Base-by-base conservation (phyloP, 1,139 yeast genomes). In the Taphrina flavorubra region DNA sequence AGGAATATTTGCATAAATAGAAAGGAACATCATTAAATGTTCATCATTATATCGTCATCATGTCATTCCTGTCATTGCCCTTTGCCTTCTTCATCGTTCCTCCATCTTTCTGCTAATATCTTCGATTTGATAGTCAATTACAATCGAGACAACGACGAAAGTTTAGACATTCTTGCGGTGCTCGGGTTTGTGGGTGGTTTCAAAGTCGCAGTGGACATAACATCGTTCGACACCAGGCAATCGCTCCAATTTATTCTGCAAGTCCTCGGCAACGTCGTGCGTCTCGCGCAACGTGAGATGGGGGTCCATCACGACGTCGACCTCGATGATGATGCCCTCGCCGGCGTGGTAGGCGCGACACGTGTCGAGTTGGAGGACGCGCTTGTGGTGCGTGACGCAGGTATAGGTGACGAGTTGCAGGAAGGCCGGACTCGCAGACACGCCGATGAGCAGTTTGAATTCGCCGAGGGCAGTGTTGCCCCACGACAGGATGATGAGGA, bases 191-290 rank as follows among this genome's bases (percentile, higher is more conserved):
- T 71, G 73, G 11, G 60, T 60, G 20, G 73, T 69, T 42, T 71
- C 73, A 58, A 64, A 71, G 69, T 71, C 73, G 51, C 70, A 67
- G 42, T 71, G 73, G 39, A 71, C 73, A 57, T 59, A 71, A 7
- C 73, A 72, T n/a, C 73, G 57, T 67, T 71, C 73, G 36, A 71
- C 72, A 36, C 70, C 71, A 11, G 73, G 73, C 51, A 71, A 60
- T 11, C 70, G 40, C 53, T 71, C 73, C 39, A 71, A 53, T 60
- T 71, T 71, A 39, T 62, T 61, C 51, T 71, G 73, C 39, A 71
- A 68, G n/a, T 40, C 69, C 46, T 71, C 73, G 11, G 72, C 71
- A 25, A 71, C 70, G 39, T 71, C 72, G 51, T 71, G 73, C 37
- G 70, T 67, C 60, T 37, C 63, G 16, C 59, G 58, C 53, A 71